Evolutionary conservation across 106 monocot species (phyloP), one percentile per base, ranked within the genome.

Genomic region (Dendrobium catenatum): DNA sequence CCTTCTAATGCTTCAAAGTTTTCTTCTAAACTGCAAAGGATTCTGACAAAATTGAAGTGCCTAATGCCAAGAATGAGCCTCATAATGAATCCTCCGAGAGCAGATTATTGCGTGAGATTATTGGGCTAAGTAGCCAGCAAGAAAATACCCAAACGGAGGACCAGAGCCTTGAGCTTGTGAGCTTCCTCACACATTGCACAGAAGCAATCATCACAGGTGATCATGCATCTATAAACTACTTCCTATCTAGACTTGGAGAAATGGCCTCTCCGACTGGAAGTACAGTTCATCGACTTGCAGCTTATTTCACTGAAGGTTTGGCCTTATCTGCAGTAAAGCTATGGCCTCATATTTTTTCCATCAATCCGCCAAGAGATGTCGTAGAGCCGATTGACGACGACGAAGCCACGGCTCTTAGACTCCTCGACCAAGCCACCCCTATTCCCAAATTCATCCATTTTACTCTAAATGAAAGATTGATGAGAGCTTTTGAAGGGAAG

Each of bases 231-330:
- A 78, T 84, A 10, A 87, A 83, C 83, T 94, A 84, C 85, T 89
- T 81, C 81, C 67, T 96, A 9, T 79, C 86, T 8, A 82, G 93
- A 33, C 78, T 98, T 2, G 97, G 94, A 10, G 89, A 91, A 79
- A 81, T 87, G 49, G 89, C 93, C 4, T 86, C 89, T 1, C 97
- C 97, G 0, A 40, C 31, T 1, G 93, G 93, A 24, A 78, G 81
- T 13, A 66, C 94, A 7, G 79, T 92, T 31, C 92, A 97, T 18
- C 86, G 97, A 4, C 42, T 94, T 27, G 88, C 64, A 0, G 92
- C 94, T 4, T 94, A 89, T 84, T 94, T 89, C 81, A 86, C 97
- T 26, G 97, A 98, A 77, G 89, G 85, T 10, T 79, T 98, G 16
- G 89, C 85, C 0, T 80, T 93, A 17, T 83, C 87, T 2, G 86